A percentile compares a stretch with the other conserved stretches of the same genome.
These are phyloP conservation scores for Barnettozyma sucrosica DNA, from an alignment of 805 yeast species.

Conservation along the genomic window DNA sequence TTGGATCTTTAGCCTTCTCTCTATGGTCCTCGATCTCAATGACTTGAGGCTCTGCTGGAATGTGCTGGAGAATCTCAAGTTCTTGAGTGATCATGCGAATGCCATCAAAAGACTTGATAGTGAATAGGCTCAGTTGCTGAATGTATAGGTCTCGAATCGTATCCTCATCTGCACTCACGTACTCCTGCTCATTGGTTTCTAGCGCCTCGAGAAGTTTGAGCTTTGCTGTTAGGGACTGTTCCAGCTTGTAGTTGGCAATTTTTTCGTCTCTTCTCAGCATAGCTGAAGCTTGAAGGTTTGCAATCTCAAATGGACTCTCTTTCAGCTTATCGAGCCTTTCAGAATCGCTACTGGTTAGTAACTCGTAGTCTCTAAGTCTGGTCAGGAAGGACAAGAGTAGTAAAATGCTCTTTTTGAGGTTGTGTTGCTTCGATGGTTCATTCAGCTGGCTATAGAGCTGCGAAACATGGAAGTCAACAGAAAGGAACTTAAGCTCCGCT, in stretches of 20 bases:
- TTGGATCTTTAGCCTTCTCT: conserved; percentile 26
- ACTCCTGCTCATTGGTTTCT: conserved; percentile 29
- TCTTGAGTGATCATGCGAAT: conserved; percentile 64
- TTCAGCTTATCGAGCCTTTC: conserved; percentile 32
- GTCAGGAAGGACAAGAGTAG: conserved; percentile 41
- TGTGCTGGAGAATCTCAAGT: conserved; percentile 48
- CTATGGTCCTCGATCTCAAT: conserved; percentile 17
- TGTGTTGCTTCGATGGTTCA: conserved; percentile 27
- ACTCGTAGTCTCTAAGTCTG: conserved; percentile 38
- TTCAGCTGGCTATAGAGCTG: conserved; percentile 24
- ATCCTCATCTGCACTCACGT: conserved; percentile 55
- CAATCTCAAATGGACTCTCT: conserved; percentile 30
- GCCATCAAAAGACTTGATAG: conserved; percentile 47
- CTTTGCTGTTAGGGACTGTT: conserved; percentile 44
- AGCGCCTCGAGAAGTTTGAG: conserved; percentile 36
- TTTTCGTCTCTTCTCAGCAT: conserved; percentile 55
- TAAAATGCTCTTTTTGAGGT: conserved; percentile 37
- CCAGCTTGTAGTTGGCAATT: conserved; percentile 59
- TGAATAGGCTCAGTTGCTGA: conserved; percentile 47
- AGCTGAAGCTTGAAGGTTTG: conserved; percentile 33
- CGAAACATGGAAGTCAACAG: conserved; percentile 57
- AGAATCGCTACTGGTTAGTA: conserved; percentile 35
- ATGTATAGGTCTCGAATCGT: conserved; percentile 46
- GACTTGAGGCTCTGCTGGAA: conserved; percentile 30
- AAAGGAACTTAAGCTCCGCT: conserved; percentile 51